Percentiles rank a stretch among this genome's conserved stretches.
These are phyloP conservation scores for Aspergillus avenaceus DNA, from an alignment of 495 filamentous ascomycete species.

Conservation along the genomic window DNA sequence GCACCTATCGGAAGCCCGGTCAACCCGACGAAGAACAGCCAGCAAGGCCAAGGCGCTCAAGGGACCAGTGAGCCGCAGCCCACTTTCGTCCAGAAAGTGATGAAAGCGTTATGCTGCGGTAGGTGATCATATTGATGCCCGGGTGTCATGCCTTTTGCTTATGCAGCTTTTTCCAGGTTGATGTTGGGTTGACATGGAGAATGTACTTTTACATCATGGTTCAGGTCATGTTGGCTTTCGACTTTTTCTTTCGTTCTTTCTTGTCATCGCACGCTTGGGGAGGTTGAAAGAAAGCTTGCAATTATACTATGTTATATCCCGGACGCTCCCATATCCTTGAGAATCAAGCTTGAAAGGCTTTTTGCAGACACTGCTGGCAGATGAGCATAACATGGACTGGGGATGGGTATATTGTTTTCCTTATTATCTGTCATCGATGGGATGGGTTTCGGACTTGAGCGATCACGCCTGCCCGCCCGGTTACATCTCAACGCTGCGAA, in stretches of 20 bases:
- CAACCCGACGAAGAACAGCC: constrained; percentile 52
- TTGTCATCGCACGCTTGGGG: constrained; percentile 9
- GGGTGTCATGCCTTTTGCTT: constrained; percentile 18
- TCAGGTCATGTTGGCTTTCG: constrained; percentile 19
- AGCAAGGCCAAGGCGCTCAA: constrained; percentile 37
- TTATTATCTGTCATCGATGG: constrained; percentile 25
- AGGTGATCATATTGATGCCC: constrained; percentile 36
- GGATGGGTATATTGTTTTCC: constrained; percentile 19
- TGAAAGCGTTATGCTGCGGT: constrained; percentile 81
- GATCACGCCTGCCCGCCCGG: constrained; percentile 1
- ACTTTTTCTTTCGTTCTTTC: constrained; percentile 27
- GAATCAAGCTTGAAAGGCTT: constrained; percentile 13
- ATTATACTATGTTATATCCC: constrained; percentile 18
- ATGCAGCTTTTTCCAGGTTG: constrained; percentile 33
- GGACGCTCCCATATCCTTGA: constrained; percentile 13
- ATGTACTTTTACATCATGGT: constrained; percentile 25
- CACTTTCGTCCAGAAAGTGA: constrained; percentile 60
- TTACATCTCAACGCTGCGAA: constrained; percentile 11
- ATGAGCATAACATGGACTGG: constrained; percentile 15
- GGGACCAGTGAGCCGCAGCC: constrained; percentile 46
- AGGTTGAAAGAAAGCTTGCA: constrained; percentile 23
- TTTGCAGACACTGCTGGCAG: constrained; percentile 18
- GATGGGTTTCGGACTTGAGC: constrained; percentile 5
- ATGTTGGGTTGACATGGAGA: constrained; percentile 14
- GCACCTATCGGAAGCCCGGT: constrained; percentile 55